Percentiles rank a stretch among this genome's conserved stretches.
These are phyloP conservation scores for Blastobotrys robertii DNA, from an alignment of 805 yeast genomes.

Conservation along the genomic window DNA sequence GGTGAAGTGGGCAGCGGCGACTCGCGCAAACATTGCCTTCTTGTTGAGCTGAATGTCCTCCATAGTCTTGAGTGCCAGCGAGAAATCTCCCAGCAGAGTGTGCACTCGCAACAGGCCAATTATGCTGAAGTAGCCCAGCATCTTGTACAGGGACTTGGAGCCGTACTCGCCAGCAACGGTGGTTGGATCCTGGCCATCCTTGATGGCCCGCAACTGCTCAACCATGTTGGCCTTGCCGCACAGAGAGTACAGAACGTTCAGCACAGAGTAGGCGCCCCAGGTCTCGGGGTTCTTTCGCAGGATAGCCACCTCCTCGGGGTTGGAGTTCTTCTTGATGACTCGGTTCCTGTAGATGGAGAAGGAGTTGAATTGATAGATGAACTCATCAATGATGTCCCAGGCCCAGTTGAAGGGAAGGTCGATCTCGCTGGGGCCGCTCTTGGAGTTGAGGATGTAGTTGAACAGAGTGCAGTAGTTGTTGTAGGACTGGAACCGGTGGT, in stretches of 20 bases:
- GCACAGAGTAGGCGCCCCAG: conserved; percentile 40
- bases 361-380: conserved; percentile 41
- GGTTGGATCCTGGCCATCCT: conserved; percentile 23
- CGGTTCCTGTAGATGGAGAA: conserved; percentile 35
- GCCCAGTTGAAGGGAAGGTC: conserved; percentile 42
- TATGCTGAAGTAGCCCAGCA: conserved; percentile 38
- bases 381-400: conserved; percentile 45
- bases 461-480: conserved; percentile 41
- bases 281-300: conserved; percentile 33
- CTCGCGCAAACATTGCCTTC: conserved; percentile 37
- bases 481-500: conserved; percentile 38
- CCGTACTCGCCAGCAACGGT: conserved; percentile 37
- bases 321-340: conserved; percentile 24
- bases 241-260: conserved; percentile 40
- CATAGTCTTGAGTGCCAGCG: conserved; percentile 40
- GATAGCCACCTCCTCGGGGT: conserved; percentile 29
- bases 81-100: conserved; percentile 40
- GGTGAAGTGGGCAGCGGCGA: conserved; percentile 41
- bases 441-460: conserved; percentile 34
- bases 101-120: conserved; percentile 43
- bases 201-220: conserved; percentile 32
- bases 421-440: conserved; percentile 34
- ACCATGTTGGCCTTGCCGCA: conserved; percentile 32
- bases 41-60: conserved; percentile 38
- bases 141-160: conserved; percentile 34